Base-by-base conservation (phyloP, 208 protist genomes). In the Acanthamoeba castellanii region DNA sequence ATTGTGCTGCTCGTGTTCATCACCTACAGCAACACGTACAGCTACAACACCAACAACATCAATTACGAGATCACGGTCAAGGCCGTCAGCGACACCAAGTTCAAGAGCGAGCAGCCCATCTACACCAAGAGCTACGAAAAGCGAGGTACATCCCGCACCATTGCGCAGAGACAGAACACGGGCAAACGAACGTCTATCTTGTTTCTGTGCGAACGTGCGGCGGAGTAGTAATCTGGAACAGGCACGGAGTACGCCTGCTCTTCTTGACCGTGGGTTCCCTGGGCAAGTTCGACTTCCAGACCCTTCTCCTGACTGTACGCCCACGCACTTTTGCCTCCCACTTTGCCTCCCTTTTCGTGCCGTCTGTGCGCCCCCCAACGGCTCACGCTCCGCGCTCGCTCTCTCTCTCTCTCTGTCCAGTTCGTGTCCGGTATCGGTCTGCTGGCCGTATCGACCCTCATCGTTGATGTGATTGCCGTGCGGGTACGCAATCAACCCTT, bases 1-100 rank as follows among this genome's bases (percentile, higher is more conserved):
- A 94, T 94, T 27, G 90, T 94, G 45, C n/a, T 94, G 13, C 68
- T 94, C 16, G 90, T 94, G 47, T 94, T 94, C 42, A 84, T 94
- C 68, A 94, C 90, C 32, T 94, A 94, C 90, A 94, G 90, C 90
- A 94, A 94, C 70, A 94, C 90, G 37, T 94, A 32, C 90, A 66
- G 64, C 27, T 94, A 85, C 32, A 94, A 94, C 52, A 94, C 90
- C 13, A 59, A 64, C 50, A 84, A 84, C 47, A 84, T 94, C 32
- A 32, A 45, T 1, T 94, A 94, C 72, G 47, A 94, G 50, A 72
- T 72, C 90, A 66, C 45, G 7, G 90, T 94, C 11, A 37, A 85
- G 47, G 20, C 50, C 20, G 90, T 94, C 47, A 94, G 14, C 68
- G 52, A 64, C 72, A 85, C 90, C 90, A 94, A 94, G 90, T 94